Conservation (phyloP, 148 eudicot species). For the Cornus controversa region DNA sequence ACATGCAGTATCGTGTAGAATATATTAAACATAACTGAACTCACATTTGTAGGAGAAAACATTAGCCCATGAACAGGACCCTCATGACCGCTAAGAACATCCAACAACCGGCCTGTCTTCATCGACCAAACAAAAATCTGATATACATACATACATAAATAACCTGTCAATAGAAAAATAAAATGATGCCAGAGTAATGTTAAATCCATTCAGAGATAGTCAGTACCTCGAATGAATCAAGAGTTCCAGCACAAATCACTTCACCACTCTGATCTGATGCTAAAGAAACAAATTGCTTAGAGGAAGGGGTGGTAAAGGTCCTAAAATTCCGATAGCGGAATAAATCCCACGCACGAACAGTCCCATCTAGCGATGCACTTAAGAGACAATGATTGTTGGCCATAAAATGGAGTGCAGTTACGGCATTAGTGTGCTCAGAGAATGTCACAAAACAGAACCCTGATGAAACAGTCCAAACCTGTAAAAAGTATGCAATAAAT, state of each 20-base stretch:
- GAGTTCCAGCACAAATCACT: conserved; percentile 98
- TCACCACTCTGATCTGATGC: conserved; percentile 96
- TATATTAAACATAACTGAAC: conserved; percentile 20
- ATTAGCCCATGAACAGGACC: conserved; percentile 95
- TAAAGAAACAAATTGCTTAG: conserved; percentile 92
- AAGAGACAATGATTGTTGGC: conserved; percentile 76
- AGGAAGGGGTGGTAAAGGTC: conserved; percentile 90
- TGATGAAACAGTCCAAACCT: conserved; percentile 96
- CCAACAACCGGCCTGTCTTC: conserved; percentile 97
- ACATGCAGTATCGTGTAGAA: background rate
- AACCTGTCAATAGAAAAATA: conserved; percentile 19
- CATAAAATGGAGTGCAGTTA: conserved; percentile 91
- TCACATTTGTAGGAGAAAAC: conserved; percentile 89
- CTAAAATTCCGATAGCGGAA: conserved; percentile 87
- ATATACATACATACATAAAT: conserved; percentile 4
- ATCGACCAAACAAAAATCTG: conserved; percentile 98
- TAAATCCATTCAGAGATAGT: conserved; percentile 2
- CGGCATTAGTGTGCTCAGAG: conserved; percentile 95
- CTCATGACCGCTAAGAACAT: conserved; percentile 91
- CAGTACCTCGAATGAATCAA: conserved; percentile 96
- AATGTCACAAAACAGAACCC: conserved; percentile 94
- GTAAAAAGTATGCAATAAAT: conserved; percentile 17
- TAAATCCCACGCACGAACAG: conserved; percentile 96
- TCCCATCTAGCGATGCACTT: conserved; percentile 97
- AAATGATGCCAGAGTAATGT: conserved; percentile 6